Evolutionary conservation across 441 rosid genomes (phyloP), one percentile per base, ranked within the genome.

Genomic region (Pelargonium cotyledonis): DNA sequence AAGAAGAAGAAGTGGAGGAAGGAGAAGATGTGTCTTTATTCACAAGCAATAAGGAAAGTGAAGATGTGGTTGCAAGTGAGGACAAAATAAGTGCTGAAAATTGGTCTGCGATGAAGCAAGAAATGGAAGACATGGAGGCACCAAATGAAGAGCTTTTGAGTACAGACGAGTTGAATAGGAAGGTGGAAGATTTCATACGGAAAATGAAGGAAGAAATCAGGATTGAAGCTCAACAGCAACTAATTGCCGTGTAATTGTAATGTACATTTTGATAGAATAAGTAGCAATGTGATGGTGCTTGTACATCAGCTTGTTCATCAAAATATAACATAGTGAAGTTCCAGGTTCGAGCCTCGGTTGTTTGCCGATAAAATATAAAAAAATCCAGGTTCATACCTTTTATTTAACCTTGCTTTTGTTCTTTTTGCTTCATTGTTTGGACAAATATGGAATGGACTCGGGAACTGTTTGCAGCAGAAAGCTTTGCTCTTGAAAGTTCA

Each of bases 131-230:
- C 19, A 31, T 23, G 6, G 74, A 57, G 65, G 63, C 41, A 40
- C 65, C 19, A 21, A 14, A 68, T 10, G 84, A 78, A 44, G 83
- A 76, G 47, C 8, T 65, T 18, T 14, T 63, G 38, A 79, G 80
- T 26, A 74, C 82, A 9, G 89, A 83, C 12, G 88, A 85, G 40
- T 40, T 87, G 67, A 85, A 85, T 68, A 78, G 62, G 72, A 83
- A 73, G 66, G 11, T 85, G 18, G 91, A 87, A 73, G 91, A 87
- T 9, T 85, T 87, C 47, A 87, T 83, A 41, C 85, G 85, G 77
- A 87, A 80, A 80, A 85, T 83, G 89, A 85, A 87, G 57, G 85
- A 82, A 74, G 85, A 83, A 76, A 82, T 87, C 53, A 78, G 87
- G 81, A 80, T 79, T 68, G 84, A 80, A 76, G 82, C 85, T 26